Conservation (phyloP, 164 flowering plant genomes). For the Vitis rupestris region DNA sequence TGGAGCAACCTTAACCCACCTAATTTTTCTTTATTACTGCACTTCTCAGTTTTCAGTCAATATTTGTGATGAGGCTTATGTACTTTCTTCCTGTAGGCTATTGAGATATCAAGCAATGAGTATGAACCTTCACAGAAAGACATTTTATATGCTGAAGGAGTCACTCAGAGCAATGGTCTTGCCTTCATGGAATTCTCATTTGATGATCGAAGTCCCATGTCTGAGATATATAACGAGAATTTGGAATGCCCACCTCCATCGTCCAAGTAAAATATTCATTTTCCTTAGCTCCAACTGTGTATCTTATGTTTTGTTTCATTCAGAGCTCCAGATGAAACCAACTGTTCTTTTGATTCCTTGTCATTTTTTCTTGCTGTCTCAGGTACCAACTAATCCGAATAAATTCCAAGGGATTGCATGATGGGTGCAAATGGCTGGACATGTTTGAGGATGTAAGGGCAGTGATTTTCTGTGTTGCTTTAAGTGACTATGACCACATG, state of each 20-base stretch:
- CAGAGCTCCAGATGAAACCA: neutral
- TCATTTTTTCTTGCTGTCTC: neutral
- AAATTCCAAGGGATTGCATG: constrained; percentile 42
- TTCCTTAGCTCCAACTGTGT: too few species aligned
- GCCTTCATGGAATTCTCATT: constrained; percentile 35
- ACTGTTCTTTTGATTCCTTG: neutral
- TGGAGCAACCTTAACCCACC: too few species aligned
- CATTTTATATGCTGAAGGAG: constrained; percentile 46
- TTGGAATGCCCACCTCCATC: constrained; percentile 27
- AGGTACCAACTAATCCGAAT: constrained; percentile 52
- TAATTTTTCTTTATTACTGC: neutral
- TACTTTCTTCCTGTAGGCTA: constrained; percentile 24
- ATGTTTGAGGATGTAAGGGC: constrained; percentile 60
- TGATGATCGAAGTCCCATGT: constrained; percentile 37
- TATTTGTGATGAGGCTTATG: neutral
- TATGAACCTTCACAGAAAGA: constrained; percentile 46
- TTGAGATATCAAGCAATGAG: constrained; percentile 45
- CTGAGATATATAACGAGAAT: constrained; percentile 32
- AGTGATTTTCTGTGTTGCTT: constrained; percentile 45
- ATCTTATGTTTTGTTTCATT: neutral
- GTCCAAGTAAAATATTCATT: constrained; percentile 24
- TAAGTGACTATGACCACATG: constrained; percentile 51
- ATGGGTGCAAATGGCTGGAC: constrained; percentile 60
- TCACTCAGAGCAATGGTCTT: constrained; percentile 38
- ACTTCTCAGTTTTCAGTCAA: neutral